Base-by-base conservation (phyloP, 495 filamentous ascomycete species). In the Aspergillus haitiensis region DNA sequence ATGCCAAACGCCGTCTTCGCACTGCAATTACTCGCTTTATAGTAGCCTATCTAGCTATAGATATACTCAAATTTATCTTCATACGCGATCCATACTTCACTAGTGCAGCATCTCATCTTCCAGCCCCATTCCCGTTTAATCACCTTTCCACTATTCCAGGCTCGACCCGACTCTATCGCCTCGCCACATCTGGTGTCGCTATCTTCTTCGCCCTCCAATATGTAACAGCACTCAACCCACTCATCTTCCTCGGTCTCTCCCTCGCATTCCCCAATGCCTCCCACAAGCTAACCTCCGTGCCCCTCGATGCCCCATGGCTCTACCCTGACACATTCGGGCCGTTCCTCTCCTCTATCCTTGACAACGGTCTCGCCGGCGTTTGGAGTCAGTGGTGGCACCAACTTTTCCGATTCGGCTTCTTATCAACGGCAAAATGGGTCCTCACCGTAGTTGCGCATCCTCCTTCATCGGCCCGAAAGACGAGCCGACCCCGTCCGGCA, bases 311-410 rank as follows among this genome's bases (percentile, higher is more conserved):
- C 53, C 71, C 88, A 1, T 91, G 86, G 85, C 78, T 86, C 7
- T 88, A 92, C 61, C 80, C 90, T 0, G 77, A 81, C 36, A 65
- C 75, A 15, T 90, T 83, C 65, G 92, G 90, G 12, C 76, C 81
- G 1, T 73, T 76, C 46, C 74, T 82, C 58, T 58, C 58, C 3
- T 67, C 75, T 8, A 74, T 93, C 6, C 66, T 88, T 5, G 81
- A 88, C 53, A 72, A 84, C 47, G 91, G 91, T 0, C 72, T 97
- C 1, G 76, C 81, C 7, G 91, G 91, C 33, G 84, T 86, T 64
- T 97, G 92, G 92, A 84, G 88, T 44, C 80, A 76, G 13, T 95
- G 87, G 86, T 96, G 92, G 92, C 92, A 96, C 70, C 92, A 96
- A 69, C 82, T 87, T 2, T 94, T 96, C 74, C 85, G 90, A 3